Evolutionary conservation across 495 filamentous ascomycete species (phyloP), one percentile per base, ranked within the genome.

Genomic region (Podospora fimiseda): DNA sequence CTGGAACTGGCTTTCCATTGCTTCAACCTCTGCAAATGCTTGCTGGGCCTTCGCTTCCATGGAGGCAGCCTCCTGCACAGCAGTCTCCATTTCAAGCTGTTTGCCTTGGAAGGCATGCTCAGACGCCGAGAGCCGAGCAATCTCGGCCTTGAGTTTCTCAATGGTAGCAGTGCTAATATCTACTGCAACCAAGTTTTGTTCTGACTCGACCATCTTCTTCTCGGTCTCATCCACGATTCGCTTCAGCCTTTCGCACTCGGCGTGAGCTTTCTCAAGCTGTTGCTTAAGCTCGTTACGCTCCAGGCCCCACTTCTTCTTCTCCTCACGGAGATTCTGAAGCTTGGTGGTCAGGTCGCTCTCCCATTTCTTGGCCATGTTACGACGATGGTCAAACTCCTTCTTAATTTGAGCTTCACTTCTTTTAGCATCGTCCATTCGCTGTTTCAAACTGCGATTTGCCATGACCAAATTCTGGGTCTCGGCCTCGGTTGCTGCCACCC

Each of bases 381-480:
- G 78, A 23, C 81, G 80, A 39, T 79, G 80, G 36, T 81, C 74
- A 9, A 79, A 77, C 59, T 89, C 86, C 57, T 77, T 82, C 56
- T 80, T 83, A 27, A 82, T 77, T 54, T 81, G 76, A 9, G 76
- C 68, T 59, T 85, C 82, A 1, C 76, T 66, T 51, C 79, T 72
- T 59, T 87, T 86, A 18, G 83, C 78, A 48, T 88, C 84, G 41
- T 87, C 83, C 2, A 88, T 65, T 53, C 82, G 81, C 27, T 76
- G 73, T 51, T 80, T 83, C 13, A 90, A 70, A n/a, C 78, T 77
- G n/a, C 80, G 79, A 60, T 88, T 88, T 16, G 78, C 79, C 63
- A 85, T 85, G 45, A 88, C 75, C 0, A 89, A 70, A 39, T 87
- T 87, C 60, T 88, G 84, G 21, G 82, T 88, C 60, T 90, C 85